Evolutionary conservation across 345 rosid genomes (phyloP), one percentile per base, ranked within the genome.

Genomic region (Euphorbia pulcherrima): DNA sequence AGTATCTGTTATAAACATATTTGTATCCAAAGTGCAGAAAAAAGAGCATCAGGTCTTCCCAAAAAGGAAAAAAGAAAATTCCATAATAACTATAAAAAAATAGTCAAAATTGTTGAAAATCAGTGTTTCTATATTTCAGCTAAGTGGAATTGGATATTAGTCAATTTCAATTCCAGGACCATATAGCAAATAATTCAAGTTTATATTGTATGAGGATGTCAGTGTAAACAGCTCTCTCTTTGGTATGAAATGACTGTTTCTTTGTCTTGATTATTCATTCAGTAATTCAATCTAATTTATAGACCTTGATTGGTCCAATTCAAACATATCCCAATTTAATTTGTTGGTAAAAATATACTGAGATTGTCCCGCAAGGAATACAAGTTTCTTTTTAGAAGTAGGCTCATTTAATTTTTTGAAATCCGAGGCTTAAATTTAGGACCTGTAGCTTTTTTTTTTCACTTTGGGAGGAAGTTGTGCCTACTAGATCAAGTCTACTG

Each of bases 1-100:
- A n/a, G n/a, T n/a, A n/a, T n/a, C 71, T 71, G 18, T 52, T 65
- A 35, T 66, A 65, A 52, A 70, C 79, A 53, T 75, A 69, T 24
- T 54, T 70, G 63, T 70, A 75, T 59, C 79, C 79, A 18, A n/a
- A 60, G 69, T 10, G 68, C 64, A 26, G 79, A 75, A 23, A 70
- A 60, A 23, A 70, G 37, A 59, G 79, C 72, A 71, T 76, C 71
- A 54, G 75, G 72, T 76, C 62, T 65, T 29, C 21, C 5, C 28
- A 56, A 47, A 52, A n/a, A n/a, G n/a, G n/a, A n/a, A n/a, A 65
- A 64, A 62, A 53, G 54, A 24, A 2, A 53, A 59, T 20, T 29
- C 37, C 28, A 2, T 12, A 39, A 18, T 33, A 33, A 33, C 7
- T 33, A 33, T 2, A 7, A 50, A 26, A 20, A 46, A 17, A 47